Conservation (phyloP, 352 stramenopile species). For the Phytophthora agathidicida region DNA sequence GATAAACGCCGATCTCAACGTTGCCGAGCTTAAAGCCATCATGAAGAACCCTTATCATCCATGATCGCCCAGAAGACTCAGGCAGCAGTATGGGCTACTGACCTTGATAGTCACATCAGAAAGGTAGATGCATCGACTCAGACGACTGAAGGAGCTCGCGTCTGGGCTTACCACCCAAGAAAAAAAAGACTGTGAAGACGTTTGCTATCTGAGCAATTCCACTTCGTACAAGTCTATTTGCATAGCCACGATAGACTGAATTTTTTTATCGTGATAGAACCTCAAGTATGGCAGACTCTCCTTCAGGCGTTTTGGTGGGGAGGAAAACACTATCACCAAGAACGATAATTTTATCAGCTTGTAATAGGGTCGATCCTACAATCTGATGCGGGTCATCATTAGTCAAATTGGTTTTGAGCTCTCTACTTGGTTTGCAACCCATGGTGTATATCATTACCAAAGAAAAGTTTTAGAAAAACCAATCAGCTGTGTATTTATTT, state of each 20-base stretch:
- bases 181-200: slow-evolving; percentile 21
- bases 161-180: slow-evolving; percentile 16
- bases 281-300: slow-evolving; percentile 14
- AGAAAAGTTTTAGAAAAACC: neutral
- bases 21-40: slow-evolving; percentile 12
- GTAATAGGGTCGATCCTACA: neutral
- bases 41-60: slow-evolving; percentile 23
- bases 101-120: slow-evolving; percentile 7
- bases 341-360: slow-evolving; percentile 6
- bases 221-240: slow-evolving; percentile 6
- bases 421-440: slow-evolving; percentile 20
- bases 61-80: too few species aligned
- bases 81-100: too few species aligned
- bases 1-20: slow-evolving; percentile 29
- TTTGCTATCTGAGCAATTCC: slow-evolving; percentile 17
- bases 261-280: slow-evolving; percentile 25
- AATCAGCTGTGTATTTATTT: neutral
- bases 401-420: slow-evolving; percentile 14
- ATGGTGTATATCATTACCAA: slow-evolving; percentile 18
- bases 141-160: slow-evolving; percentile 7
- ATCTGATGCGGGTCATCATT: slow-evolving; percentile 7
- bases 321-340: slow-evolving; percentile 12
- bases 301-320: neutral
- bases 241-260: slow-evolving; percentile 9
- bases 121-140: slow-evolving; percentile 20